These are phyloP conservation scores for Trypanosoma conorhini DNA, from an alignment of 208 protist genomes.

Conservation along the genomic window DNA sequence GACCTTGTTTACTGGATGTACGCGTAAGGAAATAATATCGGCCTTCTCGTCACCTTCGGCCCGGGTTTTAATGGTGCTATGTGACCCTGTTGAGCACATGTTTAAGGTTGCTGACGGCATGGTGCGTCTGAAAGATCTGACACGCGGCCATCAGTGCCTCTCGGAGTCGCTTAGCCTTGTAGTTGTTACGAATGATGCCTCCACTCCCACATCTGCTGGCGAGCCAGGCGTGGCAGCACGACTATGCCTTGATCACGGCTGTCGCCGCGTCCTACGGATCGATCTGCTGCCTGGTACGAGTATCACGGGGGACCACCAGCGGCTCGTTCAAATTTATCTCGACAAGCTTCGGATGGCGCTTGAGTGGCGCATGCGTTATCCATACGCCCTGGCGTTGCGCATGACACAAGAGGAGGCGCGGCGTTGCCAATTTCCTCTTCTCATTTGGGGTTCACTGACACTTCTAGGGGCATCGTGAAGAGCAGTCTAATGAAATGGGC, in stretches of 20 bases:
- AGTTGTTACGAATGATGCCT: conserved; percentile 54
- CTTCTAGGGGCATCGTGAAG: conserved; percentile 69
- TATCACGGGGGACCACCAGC: conserved; percentile 48
- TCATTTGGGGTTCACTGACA: conserved; percentile 74
- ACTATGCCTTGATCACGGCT: conserved; percentile 65
- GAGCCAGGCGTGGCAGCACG: conserved; percentile 49
- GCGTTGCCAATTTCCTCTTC: conserved; percentile 32
- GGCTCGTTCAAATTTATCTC: conserved; percentile 62
- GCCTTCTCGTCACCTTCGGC: conserved; percentile 44
- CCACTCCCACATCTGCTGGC: conserved; percentile 30
- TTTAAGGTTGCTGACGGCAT: conserved; percentile 75
- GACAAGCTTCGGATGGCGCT: conserved; percentile 43
- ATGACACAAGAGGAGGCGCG: conserved; percentile 48
- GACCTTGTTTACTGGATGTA: conserved; percentile 64
- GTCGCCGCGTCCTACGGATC: conserved; percentile 70
- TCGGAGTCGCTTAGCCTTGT: conserved; percentile 49
- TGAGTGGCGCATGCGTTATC: conserved; percentile 45
- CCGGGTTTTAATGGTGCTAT: conserved; percentile 60
- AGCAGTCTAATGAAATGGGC: conserved; percentile 1
- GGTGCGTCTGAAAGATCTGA: conserved; percentile 33
- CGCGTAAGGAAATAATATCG: conserved; percentile 77
- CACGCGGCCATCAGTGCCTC: conserved; percentile 7
- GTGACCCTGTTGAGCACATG: conserved; percentile 37
- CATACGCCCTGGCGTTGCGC: conserved; percentile 81
- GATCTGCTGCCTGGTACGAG: conserved; percentile 42